A percentile compares a stretch with the other conserved stretches of the same genome.
These are phyloP conservation scores for Lichtheimia corymbifera DNA, from an alignment of 371 early-diverging fungal genomes.

Conservation along the genomic window DNA sequence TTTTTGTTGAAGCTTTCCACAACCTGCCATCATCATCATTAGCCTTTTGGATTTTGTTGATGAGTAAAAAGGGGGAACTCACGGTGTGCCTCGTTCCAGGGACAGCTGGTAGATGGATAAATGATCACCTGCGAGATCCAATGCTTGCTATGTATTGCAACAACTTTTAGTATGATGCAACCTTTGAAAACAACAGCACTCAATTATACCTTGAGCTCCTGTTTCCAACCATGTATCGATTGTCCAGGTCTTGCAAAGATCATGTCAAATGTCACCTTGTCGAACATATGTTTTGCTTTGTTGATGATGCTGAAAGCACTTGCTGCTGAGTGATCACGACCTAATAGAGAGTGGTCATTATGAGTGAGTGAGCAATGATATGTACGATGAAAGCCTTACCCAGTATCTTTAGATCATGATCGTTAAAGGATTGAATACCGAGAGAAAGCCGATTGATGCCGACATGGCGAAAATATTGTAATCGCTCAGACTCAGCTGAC, in stretches of 20 bases:
- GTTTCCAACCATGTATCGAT: slow-evolving; percentile 60
- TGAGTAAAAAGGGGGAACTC: slow-evolving; percentile 10
- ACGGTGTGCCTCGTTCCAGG: slow-evolving; percentile 82
- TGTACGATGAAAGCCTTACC: slow-evolving; percentile 15
- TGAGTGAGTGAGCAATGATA: no score
- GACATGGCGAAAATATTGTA: slow-evolving; percentile 50
- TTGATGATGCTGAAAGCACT: slow-evolving; percentile 61
- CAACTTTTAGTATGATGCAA: not conserved
- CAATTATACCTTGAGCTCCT: slow-evolving; percentile 55
- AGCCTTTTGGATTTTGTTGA: not conserved
- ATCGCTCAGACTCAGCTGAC: slow-evolving; percentile 48
- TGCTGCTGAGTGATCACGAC: slow-evolving; percentile 71
- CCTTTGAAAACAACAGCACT: not conserved
- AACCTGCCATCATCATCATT: slow-evolving; percentile 33
- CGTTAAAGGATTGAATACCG: slow-evolving; percentile 79
- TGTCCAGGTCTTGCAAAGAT: slow-evolving; percentile 87
- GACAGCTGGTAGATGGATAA: slow-evolving; percentile 86
- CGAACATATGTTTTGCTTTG: slow-evolving; percentile 60
- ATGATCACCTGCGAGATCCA: slow-evolving; percentile 65
- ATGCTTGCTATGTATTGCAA: slow-evolving; percentile 33
- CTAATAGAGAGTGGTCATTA: slow-evolving; percentile 35
- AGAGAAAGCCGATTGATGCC: slow-evolving; percentile 84
- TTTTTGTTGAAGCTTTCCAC: slow-evolving; percentile 50
- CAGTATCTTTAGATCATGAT: slow-evolving; percentile 44
- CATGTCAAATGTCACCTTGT: slow-evolving; percentile 76